These are phyloP conservation scores for Coemansia sp. DNA, from an alignment of 192 early-diverging fungal species.

Conservation along the genomic window DNA sequence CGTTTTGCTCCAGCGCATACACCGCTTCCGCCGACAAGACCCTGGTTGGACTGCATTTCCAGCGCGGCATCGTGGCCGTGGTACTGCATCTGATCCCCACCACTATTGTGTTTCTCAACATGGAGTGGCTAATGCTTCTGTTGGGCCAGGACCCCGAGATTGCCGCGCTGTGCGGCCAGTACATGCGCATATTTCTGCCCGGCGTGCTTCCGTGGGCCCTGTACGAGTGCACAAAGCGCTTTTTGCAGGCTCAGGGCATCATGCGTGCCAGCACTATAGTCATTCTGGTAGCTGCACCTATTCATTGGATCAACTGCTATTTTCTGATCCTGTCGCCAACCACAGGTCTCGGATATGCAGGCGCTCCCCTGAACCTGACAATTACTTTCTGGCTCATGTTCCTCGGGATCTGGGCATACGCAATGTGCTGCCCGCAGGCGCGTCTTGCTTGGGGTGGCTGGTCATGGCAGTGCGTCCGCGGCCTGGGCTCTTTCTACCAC, in stretches of 20 bases:
- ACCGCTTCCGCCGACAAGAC: conserved; percentile 65
- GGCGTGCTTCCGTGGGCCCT: conserved; percentile 78
- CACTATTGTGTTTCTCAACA: conserved; percentile 67
- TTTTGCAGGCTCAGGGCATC: conserved; percentile 78
- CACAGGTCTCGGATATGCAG: conserved; percentile 71
- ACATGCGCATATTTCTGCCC: conserved; percentile 63
- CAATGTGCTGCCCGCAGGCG: conserved; percentile 57
- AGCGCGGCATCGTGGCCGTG: conserved; percentile 77
- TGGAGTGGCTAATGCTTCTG: conserved; percentile 69
- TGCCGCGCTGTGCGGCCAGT: conserved; percentile 60
- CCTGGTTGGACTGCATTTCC: conserved; percentile 68
- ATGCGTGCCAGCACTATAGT: conserved; percentile 81
- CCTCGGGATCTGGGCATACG: conserved; percentile 67
- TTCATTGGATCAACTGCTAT: conserved; percentile 79
- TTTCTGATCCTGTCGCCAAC: conserved; percentile 69
- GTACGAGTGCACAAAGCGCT: conserved; percentile 81
- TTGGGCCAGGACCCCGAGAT: conserved; percentile 75
- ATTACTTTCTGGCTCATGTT: conserved; percentile 76
- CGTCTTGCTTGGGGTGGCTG: conserved; percentile 80
- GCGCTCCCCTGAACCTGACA: conserved; percentile 75
- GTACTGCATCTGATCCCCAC: conserved; percentile 73
- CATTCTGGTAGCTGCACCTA: conserved; percentile 65
- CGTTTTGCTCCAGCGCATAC: conserved; percentile 67
- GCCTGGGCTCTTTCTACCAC: conserved; percentile 60
- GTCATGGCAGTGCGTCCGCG: conserved; percentile 64